Conservation (phyloP, 805 yeast genomes). For the Metschnikowia kunwiensis region DNA sequence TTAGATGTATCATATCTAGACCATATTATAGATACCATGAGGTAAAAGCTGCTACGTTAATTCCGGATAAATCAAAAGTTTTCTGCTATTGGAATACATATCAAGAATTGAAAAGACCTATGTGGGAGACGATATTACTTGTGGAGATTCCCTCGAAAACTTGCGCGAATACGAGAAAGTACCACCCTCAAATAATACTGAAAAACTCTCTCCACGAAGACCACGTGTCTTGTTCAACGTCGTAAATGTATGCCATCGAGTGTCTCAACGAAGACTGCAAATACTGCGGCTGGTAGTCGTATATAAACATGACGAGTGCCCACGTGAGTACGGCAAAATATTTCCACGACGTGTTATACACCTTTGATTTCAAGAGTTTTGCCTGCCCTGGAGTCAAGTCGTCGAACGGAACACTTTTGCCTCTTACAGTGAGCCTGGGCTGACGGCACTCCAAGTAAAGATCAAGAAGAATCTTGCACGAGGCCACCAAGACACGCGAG, state of each 20-base stretch:
- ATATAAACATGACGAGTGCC: constrained; percentile 73
- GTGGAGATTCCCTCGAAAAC: too few relatives aligned
- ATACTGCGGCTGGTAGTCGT: constrained; percentile 57
- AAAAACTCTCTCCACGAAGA: constrained; percentile 43
- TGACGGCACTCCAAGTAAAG: constrained; percentile 34
- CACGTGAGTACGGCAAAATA: constrained; percentile 62
- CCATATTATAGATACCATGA: too few relatives aligned
- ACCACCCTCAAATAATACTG: constrained; percentile 22
- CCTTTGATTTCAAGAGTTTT: constrained; percentile 26
- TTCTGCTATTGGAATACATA: too few relatives aligned
- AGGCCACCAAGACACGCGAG: constrained; percentile 62
- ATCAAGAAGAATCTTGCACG: constrained; percentile 51
- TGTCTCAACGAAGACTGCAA: constrained; percentile 64
- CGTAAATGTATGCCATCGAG: constrained; percentile 70
- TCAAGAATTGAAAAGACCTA: too few relatives aligned
- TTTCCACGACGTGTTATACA: constrained; percentile 49
- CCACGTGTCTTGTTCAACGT: constrained; percentile 54
- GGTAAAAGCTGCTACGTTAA: too few relatives aligned
- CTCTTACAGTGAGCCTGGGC: constrained; percentile 28
- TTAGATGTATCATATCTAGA: too few relatives aligned
- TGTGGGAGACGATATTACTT: too few relatives aligned
- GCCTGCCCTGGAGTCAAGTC: constrained; percentile 35
- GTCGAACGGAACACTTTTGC: constrained; percentile 19
- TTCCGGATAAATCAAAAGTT: too few relatives aligned
- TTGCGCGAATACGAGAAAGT: too few relatives aligned